Conservation (phyloP, 768 basidiomycete genomes). For the Russula foetens region DNA sequence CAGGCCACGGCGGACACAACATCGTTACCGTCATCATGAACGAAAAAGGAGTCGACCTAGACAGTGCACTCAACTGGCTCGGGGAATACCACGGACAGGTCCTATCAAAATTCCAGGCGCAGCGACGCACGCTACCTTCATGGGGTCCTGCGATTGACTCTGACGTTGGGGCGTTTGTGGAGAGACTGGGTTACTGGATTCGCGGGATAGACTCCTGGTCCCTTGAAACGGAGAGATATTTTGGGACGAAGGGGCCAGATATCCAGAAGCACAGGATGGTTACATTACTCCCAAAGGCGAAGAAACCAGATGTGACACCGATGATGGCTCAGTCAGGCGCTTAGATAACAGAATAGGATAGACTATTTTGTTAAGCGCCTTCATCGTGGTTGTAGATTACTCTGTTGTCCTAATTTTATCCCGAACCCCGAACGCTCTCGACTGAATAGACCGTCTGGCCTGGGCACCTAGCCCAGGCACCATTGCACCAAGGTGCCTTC, state of each 20-base stretch:
- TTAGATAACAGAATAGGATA: not conserved
- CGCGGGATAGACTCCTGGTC: slow-evolving; percentile 69
- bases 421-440: too few species aligned
- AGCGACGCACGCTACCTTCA: slow-evolving; percentile 41
- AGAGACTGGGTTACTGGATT: slow-evolving; percentile 64
- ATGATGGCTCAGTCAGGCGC: slow-evolving; percentile 3
- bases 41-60: slow-evolving; percentile 47
- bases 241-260: slow-evolving; percentile 46
- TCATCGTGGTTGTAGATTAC: not conserved
- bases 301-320: not conserved
- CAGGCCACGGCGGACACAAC: slow-evolving; percentile 56
- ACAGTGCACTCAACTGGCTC: slow-evolving; percentile 55
- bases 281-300: slow-evolving; percentile 1
- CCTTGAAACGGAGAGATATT: slow-evolving; percentile 62
- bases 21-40: slow-evolving; percentile 66
- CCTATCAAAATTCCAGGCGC: slow-evolving; percentile 37
- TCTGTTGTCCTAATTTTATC: too few species aligned
- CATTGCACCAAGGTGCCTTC: too few species aligned
- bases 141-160: slow-evolving; percentile 55
- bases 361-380: not conserved
- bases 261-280: slow-evolving; percentile 38
- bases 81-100: slow-evolving; percentile 49
- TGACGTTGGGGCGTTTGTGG: slow-evolving; percentile 49
- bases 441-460: too few species aligned
- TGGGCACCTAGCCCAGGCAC: too few species aligned